Percentiles rank a stretch among this genome's conserved stretches.
Evolutionary conservation across 1,139 yeast genomes (phyloP).

Genomic region (Lodderomyces metapsilosis): DNA sequence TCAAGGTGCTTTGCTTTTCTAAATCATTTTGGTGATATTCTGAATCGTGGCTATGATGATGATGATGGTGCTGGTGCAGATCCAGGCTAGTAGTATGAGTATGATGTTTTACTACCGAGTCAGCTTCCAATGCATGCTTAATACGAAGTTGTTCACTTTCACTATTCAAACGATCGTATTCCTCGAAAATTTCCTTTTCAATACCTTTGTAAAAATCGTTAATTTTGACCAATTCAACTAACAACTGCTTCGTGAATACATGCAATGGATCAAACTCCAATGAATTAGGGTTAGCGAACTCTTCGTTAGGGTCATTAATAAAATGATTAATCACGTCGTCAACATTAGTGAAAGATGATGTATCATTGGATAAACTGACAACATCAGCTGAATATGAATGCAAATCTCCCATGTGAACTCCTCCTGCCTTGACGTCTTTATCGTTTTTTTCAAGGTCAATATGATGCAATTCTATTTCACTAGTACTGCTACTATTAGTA

Average conservation of each 20-base stretch:
- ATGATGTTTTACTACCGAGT: not conserved
- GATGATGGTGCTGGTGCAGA: not conserved
- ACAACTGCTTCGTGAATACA: constrained; percentile 50
- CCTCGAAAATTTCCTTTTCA: constrained; percentile 46
- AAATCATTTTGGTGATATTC: not conserved
- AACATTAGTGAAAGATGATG: not conserved
- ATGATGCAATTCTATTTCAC: constrained; percentile 11
- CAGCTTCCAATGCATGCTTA: constrained; percentile 1
- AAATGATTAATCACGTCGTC: constrained; percentile 2
- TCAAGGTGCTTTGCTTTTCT: constrained; percentile 15
- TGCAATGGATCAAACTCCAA: constrained; percentile 43
- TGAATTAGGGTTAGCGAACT: constrained; percentile 18
- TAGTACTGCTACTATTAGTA: constrained; percentile 3
- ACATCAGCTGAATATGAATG: constrained; percentile 25
- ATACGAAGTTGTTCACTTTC: constrained; percentile 17
- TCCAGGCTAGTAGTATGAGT: not conserved
- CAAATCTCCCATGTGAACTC: constrained; percentile 13
- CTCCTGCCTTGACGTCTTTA: constrained; percentile 7
- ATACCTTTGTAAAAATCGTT: constrained; percentile 52
- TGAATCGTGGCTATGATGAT: not conserved
- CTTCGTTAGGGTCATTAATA: constrained; percentile 9
- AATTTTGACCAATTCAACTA: constrained; percentile 55
- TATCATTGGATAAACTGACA: constrained; percentile 27
- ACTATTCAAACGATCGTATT: constrained; percentile 44
- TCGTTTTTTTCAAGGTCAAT: constrained; percentile 10